phyloP scores from a whole-genome alignment of 2,329 filamentous ascomycete species.

The Rutstroemia sydowiana region DNA sequence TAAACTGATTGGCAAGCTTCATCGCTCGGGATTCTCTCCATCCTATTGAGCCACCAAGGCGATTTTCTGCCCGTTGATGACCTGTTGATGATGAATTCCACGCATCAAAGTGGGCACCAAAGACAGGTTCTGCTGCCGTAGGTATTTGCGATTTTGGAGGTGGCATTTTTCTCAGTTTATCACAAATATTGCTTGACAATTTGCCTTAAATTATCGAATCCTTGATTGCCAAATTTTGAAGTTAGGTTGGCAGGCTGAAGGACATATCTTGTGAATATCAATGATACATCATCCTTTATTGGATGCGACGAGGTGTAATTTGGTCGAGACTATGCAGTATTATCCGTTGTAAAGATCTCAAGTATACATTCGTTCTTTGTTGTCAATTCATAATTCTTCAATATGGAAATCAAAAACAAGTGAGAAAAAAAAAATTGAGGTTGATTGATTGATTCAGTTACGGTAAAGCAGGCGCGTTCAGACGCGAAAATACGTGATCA shows the following conservation, averaged over 20 bases:
- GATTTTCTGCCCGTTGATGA: constrained; percentile 69
- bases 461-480: constrained; percentile 5
- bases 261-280: too few species aligned
- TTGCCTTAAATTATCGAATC: neutral
- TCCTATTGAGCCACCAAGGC: constrained; percentile 51
- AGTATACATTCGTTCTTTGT: too few species aligned
- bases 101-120: constrained; percentile 48
- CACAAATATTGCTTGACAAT: neutral
- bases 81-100: constrained; percentile 71
- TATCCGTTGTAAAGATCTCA: too few species aligned
- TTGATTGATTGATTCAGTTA: constrained; percentile 7
- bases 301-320: too few species aligned
- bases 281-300: too few species aligned
- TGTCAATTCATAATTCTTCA: too few species aligned
- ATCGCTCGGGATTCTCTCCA: constrained; percentile 65
- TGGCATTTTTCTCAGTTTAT: constrained; percentile 14
- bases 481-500: constrained; percentile 8
- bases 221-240: neutral
- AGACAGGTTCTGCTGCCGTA: constrained; percentile 31
- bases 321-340: too few species aligned
- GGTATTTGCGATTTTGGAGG: constrained; percentile 18
- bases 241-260: neutral
- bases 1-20: constrained; percentile 67
- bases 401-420: too few species aligned
- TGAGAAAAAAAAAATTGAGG: neutral